phyloP scores from a whole-genome alignment of 441 rosid genomes.

The Croton setiger region DNA sequence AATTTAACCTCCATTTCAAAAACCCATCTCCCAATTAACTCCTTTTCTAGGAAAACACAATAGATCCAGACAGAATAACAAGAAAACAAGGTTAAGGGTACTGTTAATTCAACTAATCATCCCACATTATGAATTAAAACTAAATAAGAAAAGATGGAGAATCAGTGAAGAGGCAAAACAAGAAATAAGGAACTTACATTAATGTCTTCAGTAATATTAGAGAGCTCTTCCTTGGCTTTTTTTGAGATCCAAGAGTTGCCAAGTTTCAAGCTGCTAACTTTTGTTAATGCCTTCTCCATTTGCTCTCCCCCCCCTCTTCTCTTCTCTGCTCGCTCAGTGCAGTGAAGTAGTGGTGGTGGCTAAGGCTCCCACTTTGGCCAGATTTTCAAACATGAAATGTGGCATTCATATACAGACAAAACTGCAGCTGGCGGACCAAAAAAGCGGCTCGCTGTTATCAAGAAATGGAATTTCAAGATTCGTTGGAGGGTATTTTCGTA shows the following conservation, averaged over 20 bases:
- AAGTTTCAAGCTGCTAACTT: slow-evolving; percentile 67
- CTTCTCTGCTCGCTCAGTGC: neutral
- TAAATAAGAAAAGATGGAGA: neutral
- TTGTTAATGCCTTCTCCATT: slow-evolving; percentile 86
- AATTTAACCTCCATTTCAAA: slow-evolving; percentile 6
- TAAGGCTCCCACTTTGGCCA: neutral
- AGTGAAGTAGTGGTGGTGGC: neutral
- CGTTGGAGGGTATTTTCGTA: neutral
- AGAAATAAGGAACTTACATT: slow-evolving; percentile 34
- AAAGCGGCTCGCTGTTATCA: slow-evolving; percentile 19
- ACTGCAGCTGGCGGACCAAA: slow-evolving; percentile 12
- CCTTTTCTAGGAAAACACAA: slow-evolving; percentile 15
- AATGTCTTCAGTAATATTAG: slow-evolving; percentile 69
- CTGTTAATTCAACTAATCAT: slow-evolving; percentile 3
- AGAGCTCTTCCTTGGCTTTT: slow-evolving; percentile 81
- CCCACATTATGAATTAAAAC: no score
- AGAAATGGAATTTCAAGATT: neutral
- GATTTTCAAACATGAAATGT: neutral
- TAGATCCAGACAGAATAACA: slow-evolving; percentile 33
- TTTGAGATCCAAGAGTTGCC: slow-evolving; percentile 81
- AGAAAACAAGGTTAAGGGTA: slow-evolving; percentile 13
- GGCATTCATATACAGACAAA: slow-evolving; percentile 17
- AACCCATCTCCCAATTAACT: slow-evolving; percentile 26
- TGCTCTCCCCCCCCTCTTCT: slow-evolving; percentile 11
- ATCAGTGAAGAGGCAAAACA: neutral